phyloP scores from a whole-genome alignment of 768 basidiomycete genomes.

The Lactarius trivialis region DNA sequence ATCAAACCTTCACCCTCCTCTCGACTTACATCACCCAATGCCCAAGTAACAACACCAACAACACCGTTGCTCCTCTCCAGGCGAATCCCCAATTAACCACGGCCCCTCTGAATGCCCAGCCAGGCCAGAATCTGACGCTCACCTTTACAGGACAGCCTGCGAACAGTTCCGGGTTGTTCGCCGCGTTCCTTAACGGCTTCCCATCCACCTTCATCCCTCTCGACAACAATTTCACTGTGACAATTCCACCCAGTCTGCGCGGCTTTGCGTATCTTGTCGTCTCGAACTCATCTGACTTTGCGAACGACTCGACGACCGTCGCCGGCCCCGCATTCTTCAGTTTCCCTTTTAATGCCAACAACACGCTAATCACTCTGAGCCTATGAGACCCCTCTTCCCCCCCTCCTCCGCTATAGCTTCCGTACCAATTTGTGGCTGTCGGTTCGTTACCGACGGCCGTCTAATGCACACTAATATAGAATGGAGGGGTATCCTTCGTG shows the following conservation, averaged over 20 bases:
- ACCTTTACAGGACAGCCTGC: constrained; percentile 14
- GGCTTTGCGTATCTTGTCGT: constrained; percentile 2
- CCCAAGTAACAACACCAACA: constrained; percentile 43
- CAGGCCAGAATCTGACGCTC: constrained; percentile 30
- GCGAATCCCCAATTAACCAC: constrained; percentile 40
- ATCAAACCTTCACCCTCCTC: constrained; percentile 44
- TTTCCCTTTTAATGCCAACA: constrained; percentile 3
- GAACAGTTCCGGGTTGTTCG: constrained; percentile 2
- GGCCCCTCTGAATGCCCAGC: constrained; percentile 28
- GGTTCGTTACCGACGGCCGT: background rate
- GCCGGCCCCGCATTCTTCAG: constrained; percentile 3
- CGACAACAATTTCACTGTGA: background rate
- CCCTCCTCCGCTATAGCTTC: background rate
- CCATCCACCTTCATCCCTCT: background rate
- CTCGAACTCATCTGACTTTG: background rate
- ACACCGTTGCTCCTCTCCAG: constrained; percentile 43
- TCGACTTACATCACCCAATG: constrained; percentile 42
- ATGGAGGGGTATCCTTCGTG: background rate
- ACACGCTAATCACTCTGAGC: background rate
- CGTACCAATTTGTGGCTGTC: background rate
- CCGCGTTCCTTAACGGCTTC: constrained; percentile 3
- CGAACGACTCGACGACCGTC: constrained; percentile 2
- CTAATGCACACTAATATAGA: background rate
- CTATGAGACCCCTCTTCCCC: background rate
- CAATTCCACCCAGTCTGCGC: background rate